Percentiles rank a stretch among this genome's conserved stretches.
These are phyloP conservation scores for Aspergillus funiculosus DNA, from an alignment of 495 filamentous ascomycete species.

Conservation along the genomic window DNA sequence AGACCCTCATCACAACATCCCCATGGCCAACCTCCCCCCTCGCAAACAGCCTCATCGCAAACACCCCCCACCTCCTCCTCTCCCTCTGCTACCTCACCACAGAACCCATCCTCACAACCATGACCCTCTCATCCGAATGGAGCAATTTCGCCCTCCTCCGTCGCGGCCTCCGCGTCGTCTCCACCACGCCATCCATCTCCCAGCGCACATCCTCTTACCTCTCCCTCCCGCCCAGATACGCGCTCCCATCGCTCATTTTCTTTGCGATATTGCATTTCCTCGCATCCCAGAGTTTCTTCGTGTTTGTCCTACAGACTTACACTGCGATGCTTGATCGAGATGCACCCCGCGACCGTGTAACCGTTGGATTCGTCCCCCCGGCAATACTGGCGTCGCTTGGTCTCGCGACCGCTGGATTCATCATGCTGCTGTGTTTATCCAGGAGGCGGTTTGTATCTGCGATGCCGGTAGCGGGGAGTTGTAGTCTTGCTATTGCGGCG, in stretches of 20 bases:
- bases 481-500: conserved; percentile 44
- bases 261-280: conserved; percentile 37
- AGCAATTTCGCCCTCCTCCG: conserved; percentile 21
- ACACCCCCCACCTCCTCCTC: conserved; percentile 41
- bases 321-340: background rate
- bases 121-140: conserved; percentile 38
- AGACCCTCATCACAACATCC: conserved; percentile 1
- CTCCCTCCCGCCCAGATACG: conserved; percentile 37
- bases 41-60: conserved; percentile 17
- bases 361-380: conserved; percentile 28
- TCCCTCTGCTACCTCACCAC: conserved; percentile 38
- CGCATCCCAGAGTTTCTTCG: conserved; percentile 38
- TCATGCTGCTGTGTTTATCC: conserved; percentile 8
- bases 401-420: conserved; percentile 20
- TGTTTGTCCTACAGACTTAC: conserved; percentile 22
- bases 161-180: conserved; percentile 46
- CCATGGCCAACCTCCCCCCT: conserved; percentile 1
- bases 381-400: conserved; percentile 26
- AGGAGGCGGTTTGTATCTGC: conserved; percentile 24
- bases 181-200: conserved; percentile 30
- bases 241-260: conserved; percentile 25
- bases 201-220: conserved; percentile 41
- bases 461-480: conserved; percentile 39
- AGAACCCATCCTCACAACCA: conserved; percentile 36
- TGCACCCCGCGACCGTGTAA: conserved; percentile 10